These are phyloP conservation scores for Domatiomyces globalis DNA, from an alignment of 2,329 filamentous ascomycete species.

Conservation along the genomic window DNA sequence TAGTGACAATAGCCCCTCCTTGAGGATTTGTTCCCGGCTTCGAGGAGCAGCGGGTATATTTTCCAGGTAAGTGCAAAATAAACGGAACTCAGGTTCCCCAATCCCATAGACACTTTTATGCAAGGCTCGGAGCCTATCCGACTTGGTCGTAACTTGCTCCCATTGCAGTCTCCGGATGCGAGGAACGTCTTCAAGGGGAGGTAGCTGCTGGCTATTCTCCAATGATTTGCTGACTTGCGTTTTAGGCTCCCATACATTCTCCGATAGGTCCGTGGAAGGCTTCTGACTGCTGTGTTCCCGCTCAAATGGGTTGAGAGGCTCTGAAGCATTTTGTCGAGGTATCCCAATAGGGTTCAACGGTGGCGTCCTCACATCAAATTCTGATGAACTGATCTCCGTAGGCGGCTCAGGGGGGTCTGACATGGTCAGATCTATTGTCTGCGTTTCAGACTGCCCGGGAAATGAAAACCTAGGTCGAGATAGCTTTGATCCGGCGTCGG, in stretches of 20 bases:
- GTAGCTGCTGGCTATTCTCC: neutral
- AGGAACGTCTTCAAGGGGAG: constrained; percentile 15
- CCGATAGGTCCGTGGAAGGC: neutral
- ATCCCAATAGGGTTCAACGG: constrained; percentile 21
- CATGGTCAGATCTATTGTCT: constrained; percentile 23
- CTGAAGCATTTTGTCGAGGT: neutral
- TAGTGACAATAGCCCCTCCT: neutral
- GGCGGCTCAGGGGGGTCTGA: constrained; percentile 4
- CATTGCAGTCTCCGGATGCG: constrained; percentile 24
- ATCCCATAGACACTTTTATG: constrained; percentile 17
- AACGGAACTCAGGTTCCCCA: neutral
- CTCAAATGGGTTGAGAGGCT: neutral
- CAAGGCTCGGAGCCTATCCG: constrained; percentile 26
- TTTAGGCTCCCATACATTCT: neutral
- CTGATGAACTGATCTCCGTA: constrained; percentile 3
- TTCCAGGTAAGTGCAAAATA: constrained; percentile 1
- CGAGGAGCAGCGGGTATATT: neutral
- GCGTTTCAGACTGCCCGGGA: constrained; percentile 2
- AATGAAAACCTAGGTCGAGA: constrained; percentile 5
- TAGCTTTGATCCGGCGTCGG: constrained; percentile 5
- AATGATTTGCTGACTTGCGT: neutral
- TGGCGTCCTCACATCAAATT: constrained; percentile 24
- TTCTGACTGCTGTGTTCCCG: neutral
- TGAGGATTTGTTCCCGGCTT: neutral
- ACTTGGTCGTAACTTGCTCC: constrained; percentile 24